A percentile compares a stretch with the other conserved stretches of the same genome.
Conservation (phyloP, 352 stramenopile species). For the Globisporangium abappressorium region DNA sequence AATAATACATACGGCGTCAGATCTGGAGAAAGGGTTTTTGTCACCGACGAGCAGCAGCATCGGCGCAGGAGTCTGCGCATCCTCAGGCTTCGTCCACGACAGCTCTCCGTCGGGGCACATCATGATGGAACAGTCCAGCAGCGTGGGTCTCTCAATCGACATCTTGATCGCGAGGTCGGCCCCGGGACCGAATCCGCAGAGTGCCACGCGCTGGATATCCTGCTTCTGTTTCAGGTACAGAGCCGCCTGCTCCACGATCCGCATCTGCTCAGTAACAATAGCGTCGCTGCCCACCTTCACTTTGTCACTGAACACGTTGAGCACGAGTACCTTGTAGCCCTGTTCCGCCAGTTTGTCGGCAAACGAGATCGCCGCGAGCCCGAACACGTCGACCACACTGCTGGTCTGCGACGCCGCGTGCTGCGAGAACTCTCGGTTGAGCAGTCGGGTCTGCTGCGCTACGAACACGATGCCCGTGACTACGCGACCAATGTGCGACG, state of each 20-base stretch:
- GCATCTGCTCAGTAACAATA: conserved; percentile 22
- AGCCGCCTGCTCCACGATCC: conserved; percentile 41
- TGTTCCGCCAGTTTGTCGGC: conserved; percentile 86
- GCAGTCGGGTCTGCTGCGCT: conserved; percentile 30
- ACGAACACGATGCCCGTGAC: conserved; percentile 82
- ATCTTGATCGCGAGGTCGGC: conserved; percentile 70
- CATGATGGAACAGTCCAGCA: conserved; percentile 62
- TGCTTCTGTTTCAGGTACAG: conserved; percentile 67
- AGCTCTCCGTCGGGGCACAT: conserved; percentile 67
- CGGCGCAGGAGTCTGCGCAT: conserved; percentile 25
- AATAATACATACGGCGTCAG: conserved; percentile 47
- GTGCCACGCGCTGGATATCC: conserved; percentile 68
- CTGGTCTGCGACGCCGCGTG: neutral
- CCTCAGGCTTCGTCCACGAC: conserved; percentile 22
- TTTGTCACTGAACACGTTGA: conserved; percentile 39
- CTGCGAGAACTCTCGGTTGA: conserved; percentile 30
- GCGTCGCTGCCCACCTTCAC: conserved; percentile 9
- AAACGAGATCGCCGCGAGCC: conserved; percentile 64
- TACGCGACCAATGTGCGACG: conserved; percentile 76
- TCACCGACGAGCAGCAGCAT: conserved; percentile 67
- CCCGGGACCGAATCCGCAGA: conserved; percentile 63
- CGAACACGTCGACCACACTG: conserved; percentile 34
- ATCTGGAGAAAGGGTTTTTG: conserved; percentile 58
- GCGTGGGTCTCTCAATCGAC: conserved; percentile 34
- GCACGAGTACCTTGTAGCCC: conserved; percentile 84